Evolutionary conservation across 192 early-diverging fungal species (phyloP).

Genomic region (Coemansia sp.): DNA sequence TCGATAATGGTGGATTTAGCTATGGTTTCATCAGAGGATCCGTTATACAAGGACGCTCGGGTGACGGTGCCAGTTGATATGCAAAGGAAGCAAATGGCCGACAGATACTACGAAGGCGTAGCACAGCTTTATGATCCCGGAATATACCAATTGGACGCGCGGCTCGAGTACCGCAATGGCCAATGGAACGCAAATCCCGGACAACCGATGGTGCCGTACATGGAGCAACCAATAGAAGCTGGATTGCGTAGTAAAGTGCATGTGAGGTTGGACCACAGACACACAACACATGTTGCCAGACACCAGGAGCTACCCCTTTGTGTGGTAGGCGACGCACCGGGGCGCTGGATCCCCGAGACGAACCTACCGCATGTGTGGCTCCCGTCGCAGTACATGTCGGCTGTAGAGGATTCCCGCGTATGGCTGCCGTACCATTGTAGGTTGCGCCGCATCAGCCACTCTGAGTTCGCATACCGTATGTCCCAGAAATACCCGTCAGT

Average conservation of each 20-base stretch:
- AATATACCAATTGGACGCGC: slow-evolving; percentile 28
- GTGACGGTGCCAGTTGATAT: slow-evolving; percentile 30
- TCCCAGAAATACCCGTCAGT: slow-evolving; percentile 15
- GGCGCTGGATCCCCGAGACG: slow-evolving; percentile 32
- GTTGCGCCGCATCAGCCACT: slow-evolving; percentile 28
- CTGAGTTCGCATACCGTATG: slow-evolving; percentile 37
- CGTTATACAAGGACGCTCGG: slow-evolving; percentile 18
- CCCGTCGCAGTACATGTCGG: slow-evolving; percentile 17
- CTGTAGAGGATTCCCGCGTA: slow-evolving; percentile 28
- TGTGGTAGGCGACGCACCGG: slow-evolving; percentile 3
- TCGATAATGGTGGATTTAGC: slow-evolving; percentile 38
- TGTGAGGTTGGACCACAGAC: slow-evolving; percentile 10
- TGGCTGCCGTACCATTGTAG: slow-evolving; percentile 45
- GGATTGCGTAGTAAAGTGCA: background rate
- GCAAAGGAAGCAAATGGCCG: background rate
- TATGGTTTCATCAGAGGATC: slow-evolving; percentile 12
- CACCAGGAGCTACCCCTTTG: slow-evolving; percentile 38
- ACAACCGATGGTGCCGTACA: slow-evolving; percentile 7
- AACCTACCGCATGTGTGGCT: slow-evolving; percentile 22
- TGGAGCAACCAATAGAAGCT: slow-evolving; percentile 10
- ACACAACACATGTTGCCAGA: slow-evolving; percentile 22
- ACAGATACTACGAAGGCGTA: slow-evolving; percentile 20
- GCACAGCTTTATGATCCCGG: slow-evolving; percentile 39
- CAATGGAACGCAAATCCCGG: slow-evolving; percentile 39
- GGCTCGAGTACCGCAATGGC: slow-evolving; percentile 20